Evolutionary conservation across 2,329 filamentous ascomycete genomes (phyloP).

Genomic region (Trichoderma guizhouense): DNA sequence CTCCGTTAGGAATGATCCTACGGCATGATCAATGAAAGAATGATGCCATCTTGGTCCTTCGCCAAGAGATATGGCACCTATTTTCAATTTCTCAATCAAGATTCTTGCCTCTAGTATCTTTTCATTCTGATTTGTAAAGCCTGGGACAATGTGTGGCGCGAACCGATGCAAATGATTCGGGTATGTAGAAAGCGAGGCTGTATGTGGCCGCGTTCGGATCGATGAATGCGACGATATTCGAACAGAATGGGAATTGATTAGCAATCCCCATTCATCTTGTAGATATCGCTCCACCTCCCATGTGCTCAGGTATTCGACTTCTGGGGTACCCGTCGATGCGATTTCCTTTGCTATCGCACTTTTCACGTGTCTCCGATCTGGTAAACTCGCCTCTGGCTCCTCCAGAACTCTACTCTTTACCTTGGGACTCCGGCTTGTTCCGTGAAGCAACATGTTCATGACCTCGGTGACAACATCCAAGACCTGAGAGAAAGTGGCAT

Average conservation of each 20-base stretch:
- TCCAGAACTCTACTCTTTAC: not conserved
- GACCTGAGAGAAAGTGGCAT: not conserved
- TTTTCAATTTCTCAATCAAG: not conserved
- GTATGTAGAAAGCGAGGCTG: not conserved
- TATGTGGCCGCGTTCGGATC: not conserved
- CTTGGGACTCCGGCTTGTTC: not conserved
- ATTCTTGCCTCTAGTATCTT: not conserved
- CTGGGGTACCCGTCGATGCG: not conserved
- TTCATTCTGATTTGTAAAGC: not conserved
- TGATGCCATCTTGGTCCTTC: not conserved
- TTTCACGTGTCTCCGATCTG: not conserved
- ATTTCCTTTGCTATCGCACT: not conserved
- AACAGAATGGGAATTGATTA: not conserved
- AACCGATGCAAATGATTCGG: not conserved
- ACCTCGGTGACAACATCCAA: not conserved
- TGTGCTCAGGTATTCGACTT: not conserved
- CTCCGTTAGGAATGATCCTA: not conserved
- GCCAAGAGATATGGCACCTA: not conserved
- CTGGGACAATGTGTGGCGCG: not conserved
- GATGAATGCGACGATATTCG: not conserved
- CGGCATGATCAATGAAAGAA: not conserved
- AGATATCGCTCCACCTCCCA: not conserved
- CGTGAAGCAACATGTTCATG: not conserved
- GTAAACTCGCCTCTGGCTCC: not conserved
- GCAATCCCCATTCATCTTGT: not conserved